A percentile compares a stretch with the other conserved stretches of the same genome.
Conservation (phyloP, 2,329 filamentous ascomycete species). For the Lachnellula arida region DNA sequence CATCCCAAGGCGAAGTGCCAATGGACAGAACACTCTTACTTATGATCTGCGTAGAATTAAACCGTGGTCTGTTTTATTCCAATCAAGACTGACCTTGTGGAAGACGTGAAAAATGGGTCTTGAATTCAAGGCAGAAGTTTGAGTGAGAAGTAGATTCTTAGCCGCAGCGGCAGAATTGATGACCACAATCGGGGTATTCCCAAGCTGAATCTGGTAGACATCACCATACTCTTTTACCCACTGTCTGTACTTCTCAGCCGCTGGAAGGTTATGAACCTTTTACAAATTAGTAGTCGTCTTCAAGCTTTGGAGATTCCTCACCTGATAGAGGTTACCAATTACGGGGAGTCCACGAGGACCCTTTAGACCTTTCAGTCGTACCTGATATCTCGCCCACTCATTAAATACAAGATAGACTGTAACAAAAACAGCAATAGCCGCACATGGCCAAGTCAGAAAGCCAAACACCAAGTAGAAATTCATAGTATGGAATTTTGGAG, state of each 20-base stretch:
- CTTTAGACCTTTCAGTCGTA: constrained; percentile 41
- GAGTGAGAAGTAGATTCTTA: constrained; percentile 46
- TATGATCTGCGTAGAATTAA: constrained; percentile 39
- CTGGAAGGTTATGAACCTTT: constrained; percentile 19
- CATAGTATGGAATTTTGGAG: too few relatives aligned
- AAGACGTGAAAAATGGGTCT: constrained; percentile 56
- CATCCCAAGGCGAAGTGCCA: constrained; percentile 54
- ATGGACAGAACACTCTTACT: constrained; percentile 32
- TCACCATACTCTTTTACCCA: constrained; percentile 46
- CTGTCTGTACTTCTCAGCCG: constrained; percentile 50
- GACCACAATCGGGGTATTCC: constrained; percentile 51
- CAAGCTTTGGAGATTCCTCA: background rate
- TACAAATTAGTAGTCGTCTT: background rate
- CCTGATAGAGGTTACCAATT: constrained; percentile 48
- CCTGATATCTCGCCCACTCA: constrained; percentile 21
- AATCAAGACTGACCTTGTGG: constrained; percentile 42
- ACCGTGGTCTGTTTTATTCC: background rate
- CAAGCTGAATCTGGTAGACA: constrained; percentile 52
- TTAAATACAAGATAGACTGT: constrained; percentile 3
- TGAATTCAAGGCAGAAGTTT: constrained; percentile 46
- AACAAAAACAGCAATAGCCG: background rate
- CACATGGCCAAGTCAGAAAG: too few relatives aligned
- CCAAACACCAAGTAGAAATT: too few relatives aligned
- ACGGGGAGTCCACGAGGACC: constrained; percentile 47
- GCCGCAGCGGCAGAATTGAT: constrained; percentile 50